phyloP scores from a whole-genome alignment of 169 alveolate genomes.

The Pseudocohnilembus persalinus region DNA sequence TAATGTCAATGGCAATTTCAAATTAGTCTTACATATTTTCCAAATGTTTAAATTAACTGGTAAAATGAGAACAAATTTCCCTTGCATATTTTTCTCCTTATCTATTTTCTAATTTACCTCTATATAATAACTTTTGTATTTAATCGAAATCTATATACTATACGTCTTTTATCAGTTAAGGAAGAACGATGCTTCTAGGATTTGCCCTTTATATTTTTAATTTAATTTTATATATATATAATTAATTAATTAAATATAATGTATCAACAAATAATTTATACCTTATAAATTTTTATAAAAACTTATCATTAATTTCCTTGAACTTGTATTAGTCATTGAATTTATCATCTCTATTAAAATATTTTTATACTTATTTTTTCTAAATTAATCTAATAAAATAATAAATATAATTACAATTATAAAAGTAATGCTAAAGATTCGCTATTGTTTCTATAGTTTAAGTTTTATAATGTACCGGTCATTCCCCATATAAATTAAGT shows the following conservation, averaged over 20 bases:
- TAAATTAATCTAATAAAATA: no score
- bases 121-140: no score
- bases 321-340: not conserved
- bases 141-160: not conserved
- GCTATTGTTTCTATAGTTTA: not conserved
- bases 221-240: no score
- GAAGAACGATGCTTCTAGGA: not conserved
- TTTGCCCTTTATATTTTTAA: not conserved
- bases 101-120: not conserved
- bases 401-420: not conserved
- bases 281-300: not conserved
- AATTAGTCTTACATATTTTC: not conserved
- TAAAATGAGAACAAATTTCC: not conserved
- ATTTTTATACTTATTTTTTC: no score
- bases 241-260: no score
- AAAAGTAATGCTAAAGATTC: constrained; percentile 1
- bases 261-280: no score
- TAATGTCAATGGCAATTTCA: not conserved
- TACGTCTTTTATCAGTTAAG: not conserved
- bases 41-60: not conserved
- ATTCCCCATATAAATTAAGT: constrained; percentile 12
- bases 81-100: not conserved
- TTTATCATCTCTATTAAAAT: not conserved
- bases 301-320: not conserved
- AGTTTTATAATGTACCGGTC: constrained; percentile 4